Evolutionary conservation across 441 rosid species (phyloP).

Genomic region (Brassica hybrid): DNA sequence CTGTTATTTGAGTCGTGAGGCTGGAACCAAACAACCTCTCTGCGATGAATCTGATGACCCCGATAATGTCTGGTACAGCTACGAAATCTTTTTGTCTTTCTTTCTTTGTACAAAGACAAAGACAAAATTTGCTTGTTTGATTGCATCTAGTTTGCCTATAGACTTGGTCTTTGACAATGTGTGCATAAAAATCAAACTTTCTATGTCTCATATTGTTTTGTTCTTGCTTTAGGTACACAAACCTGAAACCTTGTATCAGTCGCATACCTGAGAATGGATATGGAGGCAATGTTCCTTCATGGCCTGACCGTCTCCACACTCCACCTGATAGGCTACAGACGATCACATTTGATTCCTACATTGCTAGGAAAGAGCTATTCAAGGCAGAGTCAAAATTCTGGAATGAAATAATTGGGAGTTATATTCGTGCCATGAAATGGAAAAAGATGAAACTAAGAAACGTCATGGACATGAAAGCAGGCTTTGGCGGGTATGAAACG

Average conservation of each 20-base stretch:
- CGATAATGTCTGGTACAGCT: conserved; percentile 80
- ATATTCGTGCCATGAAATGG: conserved; percentile 77
- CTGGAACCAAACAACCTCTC: conserved; percentile 72
- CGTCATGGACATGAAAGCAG: conserved; percentile 94
- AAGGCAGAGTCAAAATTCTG: conserved; percentile 90
- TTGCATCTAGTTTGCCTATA: conserved; percentile 12
- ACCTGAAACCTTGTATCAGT: conserved; percentile 84
- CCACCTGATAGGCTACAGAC: conserved; percentile 95
- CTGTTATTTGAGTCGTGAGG: conserved; percentile 83
- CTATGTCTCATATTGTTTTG: conserved; percentile 27
- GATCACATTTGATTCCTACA: conserved; percentile 76
- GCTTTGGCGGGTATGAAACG: conserved; percentile 89
- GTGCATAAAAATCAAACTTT: conserved; percentile 4
- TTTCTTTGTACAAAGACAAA: conserved; percentile 29
- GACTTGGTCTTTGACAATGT: conserved; percentile 14
- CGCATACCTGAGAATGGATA: conserved; percentile 85
- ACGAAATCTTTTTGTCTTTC: conserved; percentile 1
- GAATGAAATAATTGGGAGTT: conserved; percentile 76
- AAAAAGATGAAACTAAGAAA: conserved; percentile 78
- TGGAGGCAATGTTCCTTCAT: conserved; percentile 68
- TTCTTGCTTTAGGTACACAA: conserved; percentile 66
- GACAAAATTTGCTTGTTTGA: conserved; percentile 19
- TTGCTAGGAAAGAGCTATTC: conserved; percentile 93
- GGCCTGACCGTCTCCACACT: conserved; percentile 87
- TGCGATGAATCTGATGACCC: conserved; percentile 89